These are phyloP conservation scores for Cordia subcordata DNA, from an alignment of 257 asterid species.

Conservation along the genomic window DNA sequence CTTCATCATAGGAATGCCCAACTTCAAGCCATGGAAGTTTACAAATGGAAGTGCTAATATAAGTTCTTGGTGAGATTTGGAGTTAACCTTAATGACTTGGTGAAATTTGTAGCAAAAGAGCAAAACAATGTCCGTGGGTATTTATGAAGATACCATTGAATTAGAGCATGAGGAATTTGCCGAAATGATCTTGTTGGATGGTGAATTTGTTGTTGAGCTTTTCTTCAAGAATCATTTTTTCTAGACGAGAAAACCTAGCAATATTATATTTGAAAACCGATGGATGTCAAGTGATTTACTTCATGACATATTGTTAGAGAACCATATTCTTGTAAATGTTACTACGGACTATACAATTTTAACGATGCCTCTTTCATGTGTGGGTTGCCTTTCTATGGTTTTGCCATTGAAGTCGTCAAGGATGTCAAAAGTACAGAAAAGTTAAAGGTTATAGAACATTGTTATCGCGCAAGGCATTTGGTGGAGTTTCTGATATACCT, in stretches of 20 bases:
- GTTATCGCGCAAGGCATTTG: constrained; percentile 11
- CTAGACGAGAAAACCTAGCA: constrained; percentile 12
- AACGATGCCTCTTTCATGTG: background rate
- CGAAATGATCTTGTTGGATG: constrained; percentile 23
- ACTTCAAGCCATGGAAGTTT: constrained; percentile 23
- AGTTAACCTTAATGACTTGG: constrained; percentile 3
- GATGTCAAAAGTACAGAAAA: constrained; percentile 11
- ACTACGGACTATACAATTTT: background rate
- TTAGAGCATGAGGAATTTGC: background rate
- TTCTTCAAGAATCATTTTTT: constrained; percentile 9
- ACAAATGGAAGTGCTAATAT: constrained; percentile 15
- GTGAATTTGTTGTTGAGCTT: constrained; percentile 20
- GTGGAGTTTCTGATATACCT: constrained; percentile 17
- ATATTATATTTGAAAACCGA: constrained; percentile 15
- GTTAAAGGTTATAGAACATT: constrained; percentile 2
- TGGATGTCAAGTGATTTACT: constrained; percentile 21
- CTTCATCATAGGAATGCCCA: constrained; percentile 11
- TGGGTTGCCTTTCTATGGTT: constrained; percentile 9
- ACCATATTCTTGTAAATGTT: constrained; percentile 18
- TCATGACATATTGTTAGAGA: constrained; percentile 20
- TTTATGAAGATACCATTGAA: constrained; percentile 10
- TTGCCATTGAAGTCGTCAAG: constrained; percentile 17
- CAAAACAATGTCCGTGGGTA: constrained; percentile 12
- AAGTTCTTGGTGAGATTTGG: constrained; percentile 16
- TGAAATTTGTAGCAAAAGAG: constrained; percentile 3